A percentile compares a stretch with the other conserved stretches of the same genome.
Conservation (phyloP, 2,329 filamentous ascomycete genomes). For the Pseudophaeomoniella oleicola region DNA sequence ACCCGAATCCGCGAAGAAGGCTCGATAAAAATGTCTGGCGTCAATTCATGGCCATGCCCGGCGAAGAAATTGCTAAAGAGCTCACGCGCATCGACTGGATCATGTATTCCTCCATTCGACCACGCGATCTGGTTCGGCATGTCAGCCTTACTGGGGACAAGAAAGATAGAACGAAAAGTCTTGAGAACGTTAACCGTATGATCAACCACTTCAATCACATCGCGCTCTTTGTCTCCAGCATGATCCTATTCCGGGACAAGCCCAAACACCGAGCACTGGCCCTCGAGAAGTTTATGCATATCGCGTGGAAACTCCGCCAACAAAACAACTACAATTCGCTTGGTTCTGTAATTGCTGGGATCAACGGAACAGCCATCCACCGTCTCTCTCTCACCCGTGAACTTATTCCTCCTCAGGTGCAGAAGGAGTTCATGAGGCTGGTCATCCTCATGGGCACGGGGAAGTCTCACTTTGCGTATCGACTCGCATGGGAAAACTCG, state of each 20-base stretch:
- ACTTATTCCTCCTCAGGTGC: constrained; percentile 54
- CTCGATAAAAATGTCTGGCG: constrained; percentile 81
- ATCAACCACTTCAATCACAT: constrained; percentile 84
- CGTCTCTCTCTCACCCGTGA: constrained; percentile 67
- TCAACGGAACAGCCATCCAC: constrained; percentile 77
- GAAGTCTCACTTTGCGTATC: constrained; percentile 86
- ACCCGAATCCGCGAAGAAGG: constrained; percentile 52
- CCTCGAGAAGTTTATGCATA: constrained; percentile 88
- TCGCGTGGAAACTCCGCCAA: constrained; percentile 70
- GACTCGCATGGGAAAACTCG: constrained; percentile 95
- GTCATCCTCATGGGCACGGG: constrained; percentile 87
- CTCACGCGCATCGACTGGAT: constrained; percentile 95
- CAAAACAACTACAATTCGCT: constrained; percentile 96
- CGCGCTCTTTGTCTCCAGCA: constrained; percentile 67
- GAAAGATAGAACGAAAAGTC: constrained; percentile 49
- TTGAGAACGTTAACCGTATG: constrained; percentile 87
- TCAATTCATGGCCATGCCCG: constrained; percentile 71
- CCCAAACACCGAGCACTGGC: constrained; percentile 85
- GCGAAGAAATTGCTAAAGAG: constrained; percentile 78
- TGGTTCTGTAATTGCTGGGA: constrained; percentile 83
- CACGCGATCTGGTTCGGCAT: constrained; percentile 83
- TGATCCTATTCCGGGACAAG: constrained; percentile 83
- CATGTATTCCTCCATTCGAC: constrained; percentile 89
- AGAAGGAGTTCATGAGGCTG: constrained; percentile 75
- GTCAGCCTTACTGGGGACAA: constrained; percentile 53